Evolutionary conservation across 257 asterid species (phyloP), one percentile per base, ranked within the genome.

Genomic region (Eustoma russellianum): DNA sequence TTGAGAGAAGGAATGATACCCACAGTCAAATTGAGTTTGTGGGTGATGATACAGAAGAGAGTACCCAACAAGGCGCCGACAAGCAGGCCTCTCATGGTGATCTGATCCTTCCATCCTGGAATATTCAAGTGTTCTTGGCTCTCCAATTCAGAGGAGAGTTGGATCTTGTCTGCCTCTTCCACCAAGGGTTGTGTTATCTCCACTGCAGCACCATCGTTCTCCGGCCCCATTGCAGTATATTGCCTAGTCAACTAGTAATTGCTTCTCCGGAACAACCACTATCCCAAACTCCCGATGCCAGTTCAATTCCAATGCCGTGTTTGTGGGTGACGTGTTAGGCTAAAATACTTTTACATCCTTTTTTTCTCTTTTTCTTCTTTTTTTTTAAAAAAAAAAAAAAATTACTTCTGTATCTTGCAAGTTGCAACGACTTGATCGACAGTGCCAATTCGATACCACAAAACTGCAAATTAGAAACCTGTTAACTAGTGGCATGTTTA

Each of bases 1-100:
- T 91, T 91, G 69, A 91, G 89, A 13, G 95, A 86, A 0, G 96
- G 96, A 52, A 91, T 83, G 59, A 84, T 84, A 50, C 96, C 98
- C 49, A 91, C 96, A 34, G 98, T 91, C 7, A 91, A 83, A 77
- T 83, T 91, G 55, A 91, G 92, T 74, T 91, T 91, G 78, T 86
- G 98, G 8, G 96, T 80, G 53, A 90, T 90, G 50, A 90, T 82
- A 65, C 98, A 90, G 72, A 90, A 90, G 41, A 90, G 83, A 2
- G 79, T 58, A 1, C 98, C 98, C 47, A 90, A 69, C 13, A 86
- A n/a, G 18, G 95, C 95, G 66, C 98, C 83, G 48, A 76, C 95
- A 40, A 81, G 66, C 12, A 91, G 73, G 9, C 98, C 95, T 67
- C 98, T 78, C 59, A 91, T 57, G 44, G 98, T 91, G 53, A 91